These are phyloP conservation scores for Clitopilus passeckerianus DNA, from an alignment of 768 basidiomycete species.

Conservation along the genomic window DNA sequence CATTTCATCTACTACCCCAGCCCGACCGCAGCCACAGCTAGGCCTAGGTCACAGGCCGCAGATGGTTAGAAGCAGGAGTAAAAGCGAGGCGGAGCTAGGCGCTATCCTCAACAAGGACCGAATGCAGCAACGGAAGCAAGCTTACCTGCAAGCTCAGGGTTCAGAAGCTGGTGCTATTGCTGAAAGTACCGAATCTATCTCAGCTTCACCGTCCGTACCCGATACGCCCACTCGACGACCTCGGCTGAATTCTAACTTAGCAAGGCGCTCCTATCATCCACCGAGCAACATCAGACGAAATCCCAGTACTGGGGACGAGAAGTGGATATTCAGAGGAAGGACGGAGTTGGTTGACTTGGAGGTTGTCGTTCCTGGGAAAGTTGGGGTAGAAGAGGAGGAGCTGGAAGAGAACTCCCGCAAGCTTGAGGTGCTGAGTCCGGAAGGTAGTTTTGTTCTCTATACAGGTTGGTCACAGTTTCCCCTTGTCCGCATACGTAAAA, in stretches of 20 bases:
- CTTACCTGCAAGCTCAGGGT: neutral
- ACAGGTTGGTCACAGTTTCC: slow-evolving; percentile 38
- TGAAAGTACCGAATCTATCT: slow-evolving; percentile 1
- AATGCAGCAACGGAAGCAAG: slow-evolving; percentile 1
- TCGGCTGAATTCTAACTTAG: slow-evolving; percentile 7
- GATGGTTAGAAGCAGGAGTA: slow-evolving; percentile 45
- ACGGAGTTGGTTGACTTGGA: slow-evolving; percentile 72
- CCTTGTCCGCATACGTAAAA: neutral
- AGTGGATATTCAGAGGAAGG: slow-evolving; percentile 70
- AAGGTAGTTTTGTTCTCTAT: slow-evolving; percentile 72
- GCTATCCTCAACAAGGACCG: slow-evolving; percentile 15
- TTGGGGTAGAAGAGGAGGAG: slow-evolving; percentile 42
- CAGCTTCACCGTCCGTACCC: slow-evolving; percentile 12
- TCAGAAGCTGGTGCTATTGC: neutral
- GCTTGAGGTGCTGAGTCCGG: slow-evolving; percentile 75
- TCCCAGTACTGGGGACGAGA: slow-evolving; percentile 45
- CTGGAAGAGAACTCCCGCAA: slow-evolving; percentile 19
- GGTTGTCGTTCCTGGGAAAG: slow-evolving; percentile 50
- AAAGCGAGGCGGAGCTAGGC: slow-evolving; percentile 53
- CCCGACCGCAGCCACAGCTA: too few species aligned
- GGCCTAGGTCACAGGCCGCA: slow-evolving; percentile 13
- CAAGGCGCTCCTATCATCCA: slow-evolving; percentile 19
- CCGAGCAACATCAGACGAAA: slow-evolving; percentile 25
- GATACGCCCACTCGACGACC: slow-evolving; percentile 11
- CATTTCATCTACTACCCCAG: neutral